A percentile compares a stretch with the other conserved stretches of the same genome.
These are phyloP conservation scores for Litchi chinensis DNA, from an alignment of 345 rosid species.

Conservation along the genomic window DNA sequence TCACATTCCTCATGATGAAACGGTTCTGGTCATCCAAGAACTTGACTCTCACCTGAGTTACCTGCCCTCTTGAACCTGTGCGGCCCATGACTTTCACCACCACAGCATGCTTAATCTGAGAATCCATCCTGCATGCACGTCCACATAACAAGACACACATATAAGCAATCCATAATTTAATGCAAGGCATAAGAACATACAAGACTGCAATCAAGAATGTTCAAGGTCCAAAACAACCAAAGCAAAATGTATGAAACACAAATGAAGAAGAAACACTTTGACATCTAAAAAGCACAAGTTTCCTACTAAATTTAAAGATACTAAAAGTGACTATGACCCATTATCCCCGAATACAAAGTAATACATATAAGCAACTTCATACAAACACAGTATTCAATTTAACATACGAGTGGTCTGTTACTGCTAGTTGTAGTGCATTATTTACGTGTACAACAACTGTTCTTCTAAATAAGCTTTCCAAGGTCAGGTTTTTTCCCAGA, in stretches of 20 bases:
- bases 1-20: slow-evolving; percentile 82
- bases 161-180: not conserved
- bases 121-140: slow-evolving; percentile 60
- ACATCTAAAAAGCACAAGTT: no score
- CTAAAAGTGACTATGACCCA: no score
- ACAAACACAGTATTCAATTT: no score
- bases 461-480: not conserved
- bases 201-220: no score
- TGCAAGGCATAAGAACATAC: no score
- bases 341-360: no score
- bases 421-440: not conserved
- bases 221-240: no score
- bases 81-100: slow-evolving; percentile 91
- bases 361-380: no score
- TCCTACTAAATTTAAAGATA: no score
- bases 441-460: no score
- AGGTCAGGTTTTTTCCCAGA: not conserved
- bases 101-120: slow-evolving; percentile 72
- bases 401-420: not conserved
- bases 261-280: no score
- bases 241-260: no score
- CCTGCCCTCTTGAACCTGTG: slow-evolving; percentile 90
- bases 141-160: not conserved
- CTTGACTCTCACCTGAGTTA: slow-evolving; percentile 87
- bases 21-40: slow-evolving; percentile 66